Evolutionary conservation across 2,329 filamentous ascomycete genomes (phyloP).

Genomic region (Fusarium musae): DNA sequence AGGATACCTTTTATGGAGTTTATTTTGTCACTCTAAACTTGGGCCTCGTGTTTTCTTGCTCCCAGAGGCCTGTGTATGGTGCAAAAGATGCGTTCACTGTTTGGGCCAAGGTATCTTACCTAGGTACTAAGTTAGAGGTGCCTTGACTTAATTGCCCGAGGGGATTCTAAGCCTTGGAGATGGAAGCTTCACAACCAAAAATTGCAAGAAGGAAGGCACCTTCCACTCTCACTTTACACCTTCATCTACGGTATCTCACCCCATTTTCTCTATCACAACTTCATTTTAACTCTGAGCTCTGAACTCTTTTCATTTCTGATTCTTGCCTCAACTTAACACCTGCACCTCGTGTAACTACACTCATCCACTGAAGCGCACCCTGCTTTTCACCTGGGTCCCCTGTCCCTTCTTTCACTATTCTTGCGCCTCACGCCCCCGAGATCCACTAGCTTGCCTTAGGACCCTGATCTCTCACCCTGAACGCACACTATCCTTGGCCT

Average conservation of each 20-base stretch:
- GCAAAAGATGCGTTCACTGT: background rate
- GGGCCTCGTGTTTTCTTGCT: too few species aligned
- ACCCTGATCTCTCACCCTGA: conserved; percentile 16
- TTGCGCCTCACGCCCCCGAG: conserved; percentile 14
- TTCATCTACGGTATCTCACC: background rate
- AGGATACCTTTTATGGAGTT: background rate
- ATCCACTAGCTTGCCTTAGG: conserved; percentile 27
- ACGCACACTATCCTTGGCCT: conserved; percentile 8
- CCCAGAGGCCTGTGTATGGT: too few species aligned
- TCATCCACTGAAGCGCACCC: background rate
- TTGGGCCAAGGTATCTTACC: background rate
- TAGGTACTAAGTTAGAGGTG: background rate
- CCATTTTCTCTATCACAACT: background rate
- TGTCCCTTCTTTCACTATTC: background rate
- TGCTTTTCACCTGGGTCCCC: background rate
- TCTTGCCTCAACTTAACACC: background rate
- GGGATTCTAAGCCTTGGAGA: background rate
- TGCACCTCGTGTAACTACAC: background rate
- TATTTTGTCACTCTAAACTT: too few species aligned
- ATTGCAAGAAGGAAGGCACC: background rate
- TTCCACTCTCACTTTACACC: background rate
- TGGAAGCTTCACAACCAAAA: background rate
- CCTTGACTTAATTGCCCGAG: background rate
- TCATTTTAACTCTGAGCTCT: background rate
- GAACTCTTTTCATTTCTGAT: background rate